Base-by-base conservation (phyloP, 306 rosid genomes). In the Castanea sativa region DNA sequence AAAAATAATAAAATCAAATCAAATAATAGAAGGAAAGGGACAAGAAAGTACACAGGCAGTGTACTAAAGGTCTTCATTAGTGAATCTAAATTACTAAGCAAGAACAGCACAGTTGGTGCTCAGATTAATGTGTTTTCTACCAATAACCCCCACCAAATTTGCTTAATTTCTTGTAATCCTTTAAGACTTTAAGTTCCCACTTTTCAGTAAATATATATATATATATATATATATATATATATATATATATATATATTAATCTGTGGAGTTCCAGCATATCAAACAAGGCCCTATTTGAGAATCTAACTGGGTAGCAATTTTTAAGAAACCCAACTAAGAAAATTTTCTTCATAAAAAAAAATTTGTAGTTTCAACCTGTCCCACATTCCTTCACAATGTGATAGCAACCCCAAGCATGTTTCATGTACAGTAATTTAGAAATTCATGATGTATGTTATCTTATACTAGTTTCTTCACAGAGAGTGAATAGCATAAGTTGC, bases 401-500 rank as follows among this genome's bases (percentile, higher is more conserved):
- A 33, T 52, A 63, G 21, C 49, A 51, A 57, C 78, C 52, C 43
- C 23, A 29, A 59, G n/a, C 18, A 12, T 33, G 56, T 12, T 18
- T 72, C 82, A 21, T 63, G 68, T 38, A 19, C 3, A 41, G 23
- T 27, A 20, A 56, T 29, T 69, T 14, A 29, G 4, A 2, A 58
- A 58, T 43, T 60, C 13, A 1, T 32, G 38, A 59, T 81, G 35
- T 57, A 81, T 33, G 2, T 23, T n/a, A 21, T 51, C 29, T 19
- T 30, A 35, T 16, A 58, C 55, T 38, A 25, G 14, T 41, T 20
- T 55, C 52, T 33, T n/a, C 72, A 23, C 10, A 43, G 43, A 82
- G 55, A 76, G 63, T 69, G n/a, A 72, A 72, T 77, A 57, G 21
- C 60, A 72, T 65, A 73, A 81, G 78, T 73, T 78, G 75, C 61